A percentile compares a stretch with the other conserved stretches of the same genome.
These are phyloP conservation scores for Acanthamoeba lenticulata DNA, from an alignment of 208 protist species.

Conservation along the genomic window DNA sequence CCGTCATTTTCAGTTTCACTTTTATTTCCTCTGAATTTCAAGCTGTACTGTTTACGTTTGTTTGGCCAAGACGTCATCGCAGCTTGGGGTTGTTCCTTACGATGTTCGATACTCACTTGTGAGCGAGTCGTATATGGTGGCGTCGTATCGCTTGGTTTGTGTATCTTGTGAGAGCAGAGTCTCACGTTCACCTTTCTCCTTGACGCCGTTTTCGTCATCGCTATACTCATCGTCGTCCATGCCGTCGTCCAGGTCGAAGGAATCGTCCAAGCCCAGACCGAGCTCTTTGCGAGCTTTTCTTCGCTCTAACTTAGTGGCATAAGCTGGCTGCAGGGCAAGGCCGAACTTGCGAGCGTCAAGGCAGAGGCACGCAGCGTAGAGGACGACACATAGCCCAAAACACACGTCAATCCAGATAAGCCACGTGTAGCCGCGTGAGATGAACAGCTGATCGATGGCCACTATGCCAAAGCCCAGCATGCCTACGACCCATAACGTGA, in stretches of 20 bases:
- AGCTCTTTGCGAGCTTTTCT: not conserved
- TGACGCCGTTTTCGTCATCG: not conserved
- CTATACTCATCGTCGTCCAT: not conserved
- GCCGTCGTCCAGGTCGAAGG: too few species aligned
- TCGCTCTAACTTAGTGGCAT: not conserved
- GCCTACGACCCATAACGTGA: not conserved
- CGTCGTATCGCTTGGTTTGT: too few species aligned
- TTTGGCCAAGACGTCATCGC: too few species aligned
- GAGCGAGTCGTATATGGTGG: too few species aligned
- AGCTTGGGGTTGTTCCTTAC: too few species aligned
- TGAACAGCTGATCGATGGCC: not conserved
- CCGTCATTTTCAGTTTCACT: too few species aligned
- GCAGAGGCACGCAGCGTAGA: not conserved
- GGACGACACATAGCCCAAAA: not conserved
- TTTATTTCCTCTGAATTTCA: too few species aligned
- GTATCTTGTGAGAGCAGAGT: too few species aligned
- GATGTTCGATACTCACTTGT: too few species aligned
- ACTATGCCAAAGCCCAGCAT: slow-evolving; percentile 2
- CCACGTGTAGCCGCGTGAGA: not conserved
- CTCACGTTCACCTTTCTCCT: not conserved
- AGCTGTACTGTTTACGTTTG: too few species aligned
- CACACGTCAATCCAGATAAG: slow-evolving; percentile 17
- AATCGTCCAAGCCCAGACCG: too few species aligned
- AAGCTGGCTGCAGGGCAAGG: not conserved
- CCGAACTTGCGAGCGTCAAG: not conserved